Percentiles rank a stretch among this genome's conserved stretches.
phyloP scores from a whole-genome alignment of 129 eudicot genomes.

The Saposhnikovia divaricata region DNA sequence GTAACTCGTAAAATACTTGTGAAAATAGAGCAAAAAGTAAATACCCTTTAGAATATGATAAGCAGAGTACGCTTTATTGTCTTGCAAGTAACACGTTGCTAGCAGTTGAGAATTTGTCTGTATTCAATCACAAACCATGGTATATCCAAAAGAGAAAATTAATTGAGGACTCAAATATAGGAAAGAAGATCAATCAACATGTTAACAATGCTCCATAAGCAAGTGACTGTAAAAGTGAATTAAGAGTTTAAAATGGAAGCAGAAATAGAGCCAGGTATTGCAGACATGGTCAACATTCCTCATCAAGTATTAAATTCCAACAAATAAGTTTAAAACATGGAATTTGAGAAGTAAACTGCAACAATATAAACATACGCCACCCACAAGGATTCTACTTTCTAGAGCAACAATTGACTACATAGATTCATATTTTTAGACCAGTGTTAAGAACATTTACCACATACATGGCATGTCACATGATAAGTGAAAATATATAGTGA shows the following conservation, averaged over 20 bases:
- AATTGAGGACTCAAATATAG: not conserved
- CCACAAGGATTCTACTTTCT: not conserved
- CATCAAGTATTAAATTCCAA: not conserved
- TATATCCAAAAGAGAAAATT: not conserved
- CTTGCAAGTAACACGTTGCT: slow-evolving; percentile 83
- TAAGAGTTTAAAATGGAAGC: not conserved
- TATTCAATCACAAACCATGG: slow-evolving; percentile 13
- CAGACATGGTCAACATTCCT: not conserved
- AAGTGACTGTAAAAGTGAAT: not conserved
- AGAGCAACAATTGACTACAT: not conserved
- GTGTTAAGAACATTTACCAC: too few relatives aligned
- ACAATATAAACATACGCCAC: not conserved
- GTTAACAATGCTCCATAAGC: not conserved
- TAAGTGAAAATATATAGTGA: too few relatives aligned
- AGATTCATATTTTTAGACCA: not conserved
- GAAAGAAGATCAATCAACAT: not conserved
- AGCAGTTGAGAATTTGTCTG: slow-evolving; percentile 80
- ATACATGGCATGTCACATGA: too few relatives aligned
- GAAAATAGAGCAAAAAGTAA: slow-evolving; percentile 5
- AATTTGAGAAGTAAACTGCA: not conserved
- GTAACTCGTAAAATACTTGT: not conserved
- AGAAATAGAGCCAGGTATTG: too few relatives aligned
- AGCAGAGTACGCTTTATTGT: slow-evolving; percentile 85
- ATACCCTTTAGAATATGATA: slow-evolving; percentile 82
- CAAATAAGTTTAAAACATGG: not conserved